Evolutionary conservation across 108 stramenopile genomes (phyloP), one percentile per base, ranked within the genome.

Genomic region (Cyclotella kingstonii): DNA sequence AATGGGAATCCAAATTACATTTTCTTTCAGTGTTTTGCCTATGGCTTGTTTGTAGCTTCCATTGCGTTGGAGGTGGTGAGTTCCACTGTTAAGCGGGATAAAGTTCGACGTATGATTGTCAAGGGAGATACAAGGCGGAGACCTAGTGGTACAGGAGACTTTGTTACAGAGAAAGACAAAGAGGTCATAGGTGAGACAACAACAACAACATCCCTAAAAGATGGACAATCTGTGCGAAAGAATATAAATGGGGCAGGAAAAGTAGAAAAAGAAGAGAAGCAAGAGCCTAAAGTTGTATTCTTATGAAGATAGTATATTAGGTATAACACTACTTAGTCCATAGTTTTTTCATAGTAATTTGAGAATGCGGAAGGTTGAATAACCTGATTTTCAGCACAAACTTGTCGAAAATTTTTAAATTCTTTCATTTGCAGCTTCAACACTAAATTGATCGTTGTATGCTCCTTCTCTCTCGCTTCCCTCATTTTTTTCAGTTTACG

Each of bases 1-100:
- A 76, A 76, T 36, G 91, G 91, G 0, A 89, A 93, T 62, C 85
- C 91, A 11, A 93, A 93, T 42, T 90, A 83, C 62, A 80, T 86
- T 0, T 93, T 77, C 40, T 93, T 93, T 49, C 91, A 93, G 64
- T 88, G 88, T 41, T 48, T 93, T 60, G 91, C 82, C 11, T 84
- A 84, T 71, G 81, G 85, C 42, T 48, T 81, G 8, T 92, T 92
- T 52, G 55, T 84, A 41, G 59, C 66, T 40, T 47, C 62, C 19
- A 61, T 81, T 34, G 39, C 33, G 22, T 44, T 81, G 41, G 77
- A 81, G 34, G 73, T 68, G 29, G 47, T 78, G 4, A 50, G 67
- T 38, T 68, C 77, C 4, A 66, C 77, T n/a, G 60, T 78, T 9
- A 69, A 70, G 40, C 41, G 80, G 42, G 80, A 81, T 26, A 81